Percentiles rank a stretch among this genome's conserved stretches.
These are phyloP conservation scores for Biscutella laevigata DNA, from an alignment of 441 rosid species.

Conservation along the genomic window DNA sequence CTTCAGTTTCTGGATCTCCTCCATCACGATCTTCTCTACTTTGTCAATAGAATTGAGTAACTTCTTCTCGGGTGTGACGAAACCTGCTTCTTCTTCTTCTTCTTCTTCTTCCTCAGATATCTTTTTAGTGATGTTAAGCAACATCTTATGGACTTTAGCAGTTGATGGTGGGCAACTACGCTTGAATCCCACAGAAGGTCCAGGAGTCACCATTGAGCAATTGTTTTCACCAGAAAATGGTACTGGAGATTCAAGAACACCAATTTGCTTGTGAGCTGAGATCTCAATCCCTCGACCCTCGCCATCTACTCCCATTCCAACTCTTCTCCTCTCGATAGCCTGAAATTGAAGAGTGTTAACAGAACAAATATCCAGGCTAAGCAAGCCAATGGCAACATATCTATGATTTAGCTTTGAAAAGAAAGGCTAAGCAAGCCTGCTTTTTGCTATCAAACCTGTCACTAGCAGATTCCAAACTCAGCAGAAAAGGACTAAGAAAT, in stretches of 20 bases:
- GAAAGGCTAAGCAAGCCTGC: neutral
- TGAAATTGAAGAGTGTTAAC: constrained; percentile 15
- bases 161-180: constrained; percentile 34
- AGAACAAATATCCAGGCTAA: constrained; percentile 6
- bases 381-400: neutral
- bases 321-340: constrained; percentile 74
- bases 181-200: constrained; percentile 31
- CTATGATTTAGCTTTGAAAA: neutral
- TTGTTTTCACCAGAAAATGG: constrained; percentile 32
- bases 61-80: constrained; percentile 73
- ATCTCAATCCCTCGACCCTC: constrained; percentile 39
- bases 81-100: constrained; percentile 35
- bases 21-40: constrained; percentile 62
- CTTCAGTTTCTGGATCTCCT: constrained; percentile 52
- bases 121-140: constrained; percentile 40
- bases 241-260: constrained; percentile 27
- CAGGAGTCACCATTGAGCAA: constrained; percentile 40
- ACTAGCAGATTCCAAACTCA: neutral
- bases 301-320: constrained; percentile 28
- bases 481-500: no score
- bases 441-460: neutral
- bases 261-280: constrained; percentile 23
- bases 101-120: constrained; percentile 23
- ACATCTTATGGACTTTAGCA: constrained; percentile 45
- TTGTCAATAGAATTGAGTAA: constrained; percentile 66